Conservation (phyloP, 1,139 yeast genomes). For the Candida mesenterica region DNA sequence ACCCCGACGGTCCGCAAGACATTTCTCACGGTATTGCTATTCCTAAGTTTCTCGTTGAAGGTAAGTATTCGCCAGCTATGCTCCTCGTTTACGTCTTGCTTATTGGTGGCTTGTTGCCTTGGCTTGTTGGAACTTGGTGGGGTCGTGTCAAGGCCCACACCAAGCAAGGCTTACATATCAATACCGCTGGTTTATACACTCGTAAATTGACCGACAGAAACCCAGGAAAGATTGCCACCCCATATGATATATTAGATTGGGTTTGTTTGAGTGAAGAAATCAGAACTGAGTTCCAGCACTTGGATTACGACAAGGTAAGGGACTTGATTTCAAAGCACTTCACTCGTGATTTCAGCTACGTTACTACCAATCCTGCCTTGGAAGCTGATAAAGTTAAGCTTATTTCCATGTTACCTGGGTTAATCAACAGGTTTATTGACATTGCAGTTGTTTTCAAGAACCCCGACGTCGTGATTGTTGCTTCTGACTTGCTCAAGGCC, state of each 20-base stretch:
- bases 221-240: slow-evolving; percentile 70
- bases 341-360: slow-evolving; percentile 42
- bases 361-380: slow-evolving; percentile 15
- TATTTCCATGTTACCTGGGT: slow-evolving; percentile 61
- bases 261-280: slow-evolving; percentile 67
- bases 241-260: slow-evolving; percentile 59
- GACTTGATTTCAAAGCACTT: slow-evolving; percentile 57
- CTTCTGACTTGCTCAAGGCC: slow-evolving; percentile 68
- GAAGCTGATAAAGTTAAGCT: slow-evolving; percentile 53
- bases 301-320: slow-evolving; percentile 47
- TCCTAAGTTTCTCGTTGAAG: slow-evolving; percentile 89
- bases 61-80: slow-evolving; percentile 68
- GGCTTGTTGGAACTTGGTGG: slow-evolving; percentile 90
- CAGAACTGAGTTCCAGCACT: slow-evolving; percentile 35
- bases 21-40: slow-evolving; percentile 95
- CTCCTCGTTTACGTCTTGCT: slow-evolving; percentile 63
- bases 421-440: slow-evolving; percentile 74
- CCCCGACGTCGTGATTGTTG: slow-evolving; percentile 58
- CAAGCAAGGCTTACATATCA: slow-evolving; percentile 76
- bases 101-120: slow-evolving; percentile 78
- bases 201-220: slow-evolving; percentile 67
- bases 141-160: slow-evolving; percentile 75
- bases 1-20: slow-evolving; percentile 97
- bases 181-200: slow-evolving; percentile 74
- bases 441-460: slow-evolving; percentile 80